A percentile compares a stretch with the other conserved stretches of the same genome.
phyloP scores from a whole-genome alignment of 2,329 filamentous ascomycete species.

The Fusarium graminum region DNA sequence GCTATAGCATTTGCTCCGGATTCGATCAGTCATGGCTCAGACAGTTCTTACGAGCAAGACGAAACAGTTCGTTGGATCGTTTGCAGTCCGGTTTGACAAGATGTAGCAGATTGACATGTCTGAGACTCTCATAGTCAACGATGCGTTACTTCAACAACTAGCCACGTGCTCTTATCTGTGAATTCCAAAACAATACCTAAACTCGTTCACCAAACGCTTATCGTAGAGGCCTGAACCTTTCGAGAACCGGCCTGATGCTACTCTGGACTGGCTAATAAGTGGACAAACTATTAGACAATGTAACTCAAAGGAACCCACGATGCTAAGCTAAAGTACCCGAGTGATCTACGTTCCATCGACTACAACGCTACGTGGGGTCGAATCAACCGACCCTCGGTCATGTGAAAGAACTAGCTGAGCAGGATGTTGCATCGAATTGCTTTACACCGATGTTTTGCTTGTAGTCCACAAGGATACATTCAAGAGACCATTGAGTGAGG shows the following conservation, averaged over 20 bases:
- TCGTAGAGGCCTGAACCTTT: neutral
- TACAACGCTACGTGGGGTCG: neutral
- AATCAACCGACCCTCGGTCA: neutral
- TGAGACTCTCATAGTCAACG: neutral
- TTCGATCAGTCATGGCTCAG: slow-evolving; percentile 9
- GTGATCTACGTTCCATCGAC: neutral
- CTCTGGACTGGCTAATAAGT: neutral
- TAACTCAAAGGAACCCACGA: neutral
- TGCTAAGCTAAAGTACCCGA: neutral
- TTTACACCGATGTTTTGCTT: neutral
- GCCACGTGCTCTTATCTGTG: neutral
- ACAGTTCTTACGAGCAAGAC: neutral
- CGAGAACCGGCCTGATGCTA: neutral
- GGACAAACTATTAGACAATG: neutral
- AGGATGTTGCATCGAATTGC: neutral
- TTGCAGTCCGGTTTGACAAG: slow-evolving; percentile 9
- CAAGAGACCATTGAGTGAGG: neutral
- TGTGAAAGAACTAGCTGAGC: neutral
- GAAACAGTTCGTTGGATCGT: neutral
- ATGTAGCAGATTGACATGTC: slow-evolving; percentile 5
- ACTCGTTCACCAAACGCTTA: neutral
- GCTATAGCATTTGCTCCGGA: slow-evolving; percentile 13
- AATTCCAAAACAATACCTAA: neutral
- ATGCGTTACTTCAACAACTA: neutral
- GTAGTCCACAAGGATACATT: neutral